Evolutionary conservation across 768 basidiomycete genomes (phyloP), one percentile per base, ranked within the genome.

Genomic region (Serendipita sp.): DNA sequence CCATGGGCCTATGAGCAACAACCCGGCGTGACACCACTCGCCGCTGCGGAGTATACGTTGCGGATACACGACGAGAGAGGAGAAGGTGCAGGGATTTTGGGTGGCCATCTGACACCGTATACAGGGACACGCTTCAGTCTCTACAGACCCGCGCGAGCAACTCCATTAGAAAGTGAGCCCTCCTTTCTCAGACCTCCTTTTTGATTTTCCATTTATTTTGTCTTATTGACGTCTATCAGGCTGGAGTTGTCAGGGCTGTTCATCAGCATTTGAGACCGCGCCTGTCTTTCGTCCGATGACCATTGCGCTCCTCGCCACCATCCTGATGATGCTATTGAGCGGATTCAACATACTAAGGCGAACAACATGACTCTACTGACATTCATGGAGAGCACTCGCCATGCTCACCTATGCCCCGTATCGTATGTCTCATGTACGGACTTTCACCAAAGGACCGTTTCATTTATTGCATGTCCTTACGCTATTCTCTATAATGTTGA

Each of bases 41-140:
- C 82, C 0, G 83, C 82, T 67, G 84, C 80, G 28, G 81, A 80
- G 28, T 97, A 91, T 70, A 87, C 86, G 20, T 74, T 95, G 42
- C 78, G 81, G 61, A 85, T 97, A 30, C 87, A 80, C 76, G 91
- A 89, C 68, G 86, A 93, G 62, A 75, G 87, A 66, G 93, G 93
- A 0, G 78, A 82, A 3, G 78, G 75, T 4, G 82, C 84, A 0
- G 74, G 75, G 16, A 76, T 82, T 43, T 70, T 74, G 26, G 79
- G 82, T 0, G 92, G 93, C 2, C 78, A 78, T 68, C 75, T 96
- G 66, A 75, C 76, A 66, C 82, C 86, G 45, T 88, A 89, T 69
- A 79, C 78, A 43, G 81, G 78, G 0, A 74, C 90, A 51, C 76
- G 81, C 68, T 95, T 96, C 75, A 90, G 90, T 44, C 73, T 96